Base-by-base conservation (phyloP, 2,329 filamentous ascomycete genomes). In the Neonectria ditissima region DNA sequence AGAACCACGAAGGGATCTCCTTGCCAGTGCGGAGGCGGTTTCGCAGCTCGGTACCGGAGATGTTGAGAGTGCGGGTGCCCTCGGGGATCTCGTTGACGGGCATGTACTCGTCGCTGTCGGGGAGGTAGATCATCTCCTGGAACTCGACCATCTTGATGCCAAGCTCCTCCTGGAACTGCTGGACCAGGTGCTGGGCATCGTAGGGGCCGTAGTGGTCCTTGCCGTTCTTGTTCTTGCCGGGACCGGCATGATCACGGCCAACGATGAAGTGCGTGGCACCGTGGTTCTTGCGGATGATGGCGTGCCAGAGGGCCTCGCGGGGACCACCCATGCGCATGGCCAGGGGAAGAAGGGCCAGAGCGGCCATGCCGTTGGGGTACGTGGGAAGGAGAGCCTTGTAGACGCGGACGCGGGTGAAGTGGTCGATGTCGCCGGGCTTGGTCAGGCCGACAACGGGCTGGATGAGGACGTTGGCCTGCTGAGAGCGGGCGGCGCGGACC, bases 301-400 rank as follows among this genome's bases (percentile, higher is more conserved):
- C 96, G 86, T 99, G 96, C 96, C 96, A 99, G 83, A 99, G 94
- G 73, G 96, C 96, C 86, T 99, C 96, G 72, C 96, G 93, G 68
- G 96, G 96, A 75, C 96, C 96, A 77, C 94, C 96, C 96, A 99
- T 99, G 79, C 96, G 92, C 96, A 99, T 99, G 75, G 96, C 96
- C 69, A 99, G 87, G 63, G 94, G 94, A 58, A 99, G 88, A 44
- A 99, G 92, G 81, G 94, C 95, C 69, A 99, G 89, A 41, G 97
- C 94, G 63, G 96, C 96, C 96, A 99, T 99, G 76, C 96, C 96
- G 81, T 98, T 99, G 81, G 96, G 96, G 84, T 99, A 99, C 77
- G 96, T 90, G 73, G 95, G 93, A 70, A 99, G 88, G 58, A 99
- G 89, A 45, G 96, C 95, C 87, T 98, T 93, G 89, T 99, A 99